Evolutionary conservation across 225 moss, liverwort and hornwort species (phyloP).

Genomic region (Asterella californica): DNA sequence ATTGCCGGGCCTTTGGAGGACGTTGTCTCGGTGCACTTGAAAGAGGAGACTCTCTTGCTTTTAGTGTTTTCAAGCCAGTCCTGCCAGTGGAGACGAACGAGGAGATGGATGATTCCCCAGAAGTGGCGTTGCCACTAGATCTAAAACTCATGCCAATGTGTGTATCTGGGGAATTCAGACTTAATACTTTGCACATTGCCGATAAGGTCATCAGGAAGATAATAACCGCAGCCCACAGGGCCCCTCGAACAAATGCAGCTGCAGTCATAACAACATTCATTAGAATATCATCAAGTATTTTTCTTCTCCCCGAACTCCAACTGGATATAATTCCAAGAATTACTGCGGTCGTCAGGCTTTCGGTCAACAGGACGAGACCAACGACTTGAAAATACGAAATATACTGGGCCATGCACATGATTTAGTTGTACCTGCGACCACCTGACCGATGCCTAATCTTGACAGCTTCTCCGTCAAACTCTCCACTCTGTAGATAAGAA

Average conservation of each 20-base stretch:
- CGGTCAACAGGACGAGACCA: not conserved
- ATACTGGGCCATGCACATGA: not conserved
- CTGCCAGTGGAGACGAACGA: constrained; percentile 35
- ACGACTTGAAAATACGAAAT: not conserved
- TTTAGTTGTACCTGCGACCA: constrained; percentile 24
- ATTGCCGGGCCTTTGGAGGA: constrained; percentile 52
- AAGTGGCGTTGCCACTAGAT: constrained; percentile 13
- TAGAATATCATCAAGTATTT: not conserved
- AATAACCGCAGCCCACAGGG: constrained; percentile 46
- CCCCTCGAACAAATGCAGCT: constrained; percentile 58
- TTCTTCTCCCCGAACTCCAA: not conserved
- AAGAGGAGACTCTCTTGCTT: constrained; percentile 33
- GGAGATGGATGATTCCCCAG: constrained; percentile 26
- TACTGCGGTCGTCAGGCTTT: not conserved
- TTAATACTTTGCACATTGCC: constrained; percentile 75
- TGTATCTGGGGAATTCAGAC: constrained; percentile 61
- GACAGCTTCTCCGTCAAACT: constrained; percentile 1
- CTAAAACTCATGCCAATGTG: constrained; percentile 42
- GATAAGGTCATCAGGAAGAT: constrained; percentile 62
- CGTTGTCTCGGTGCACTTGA: constrained; percentile 47
- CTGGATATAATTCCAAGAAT: not conserved
- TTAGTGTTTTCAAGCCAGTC: constrained; percentile 46
- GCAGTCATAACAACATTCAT: constrained; percentile 7
- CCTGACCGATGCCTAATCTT: constrained; percentile 18
- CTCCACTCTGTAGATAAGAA: constrained; percentile 23